These are phyloP conservation scores for Hordeum pubiflorum DNA, from an alignment of 202 grass and related monocot genomes.

Conservation along the genomic window DNA sequence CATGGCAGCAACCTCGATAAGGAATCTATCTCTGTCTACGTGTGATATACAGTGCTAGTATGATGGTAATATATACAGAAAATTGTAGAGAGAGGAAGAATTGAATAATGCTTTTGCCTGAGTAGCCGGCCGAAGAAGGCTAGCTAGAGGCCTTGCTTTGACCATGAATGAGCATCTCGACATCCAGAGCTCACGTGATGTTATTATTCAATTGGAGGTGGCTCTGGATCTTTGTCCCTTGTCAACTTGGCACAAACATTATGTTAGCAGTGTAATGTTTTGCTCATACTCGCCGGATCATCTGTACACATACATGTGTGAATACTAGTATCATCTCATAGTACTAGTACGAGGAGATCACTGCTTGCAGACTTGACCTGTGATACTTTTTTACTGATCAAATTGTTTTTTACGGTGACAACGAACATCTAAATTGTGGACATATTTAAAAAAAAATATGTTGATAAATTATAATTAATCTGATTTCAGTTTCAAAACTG, in stretches of 20 bases:
- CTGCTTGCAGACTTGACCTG: background rate
- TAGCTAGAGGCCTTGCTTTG: constrained; percentile 28
- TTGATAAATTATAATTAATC: no score
- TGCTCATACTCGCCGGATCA: background rate
- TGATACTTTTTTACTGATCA: background rate
- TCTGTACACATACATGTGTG: background rate
- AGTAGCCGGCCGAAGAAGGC: background rate
- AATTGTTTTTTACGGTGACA: no score
- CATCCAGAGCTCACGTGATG: constrained; percentile 45
- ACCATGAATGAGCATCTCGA: background rate
- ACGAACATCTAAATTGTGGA: no score
- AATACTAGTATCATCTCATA: background rate
- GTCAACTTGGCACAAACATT: constrained; percentile 2
- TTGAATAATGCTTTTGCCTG: constrained; percentile 20
- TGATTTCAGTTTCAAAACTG: no score
- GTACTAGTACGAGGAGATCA: no score
- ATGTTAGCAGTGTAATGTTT: background rate
- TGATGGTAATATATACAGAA: background rate
- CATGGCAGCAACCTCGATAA: constrained; percentile 24
- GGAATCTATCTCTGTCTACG: constrained; percentile 21
- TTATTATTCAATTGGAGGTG: constrained; percentile 23
- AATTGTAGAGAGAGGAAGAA: background rate
- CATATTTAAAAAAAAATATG: no score
- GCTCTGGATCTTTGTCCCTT: background rate
- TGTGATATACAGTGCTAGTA: background rate